Base-by-base conservation (phyloP, 2,329 filamentous ascomycete species). In the Madurella fahalii region DNA sequence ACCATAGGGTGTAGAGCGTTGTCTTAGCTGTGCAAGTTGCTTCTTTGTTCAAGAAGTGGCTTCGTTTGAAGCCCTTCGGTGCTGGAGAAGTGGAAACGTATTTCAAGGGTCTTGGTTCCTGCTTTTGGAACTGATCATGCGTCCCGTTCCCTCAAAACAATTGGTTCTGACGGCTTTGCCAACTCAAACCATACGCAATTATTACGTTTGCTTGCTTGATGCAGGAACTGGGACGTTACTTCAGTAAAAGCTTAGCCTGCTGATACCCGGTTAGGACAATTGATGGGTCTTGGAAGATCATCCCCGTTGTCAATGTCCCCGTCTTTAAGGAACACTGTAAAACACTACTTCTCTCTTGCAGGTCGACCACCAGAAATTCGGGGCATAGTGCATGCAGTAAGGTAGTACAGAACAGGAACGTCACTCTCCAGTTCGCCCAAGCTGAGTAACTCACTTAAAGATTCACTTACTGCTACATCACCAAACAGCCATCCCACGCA, bases 111-210 rank as follows among this genome's bases (percentile, higher is more conserved):
- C 7, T 11, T 2, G 16, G 40, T 20, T 43, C 16, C 40, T 43
- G 40, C 17, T 18, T 16, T 9, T 11, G 40, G n/a, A 16, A 18
- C 18, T 12, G 9, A 13, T 25, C 25, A 25, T 25, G 4, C 7
- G 25, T 25, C 17, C 5, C 7, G 18, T 13, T 11, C 18, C 7
- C 16, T 43, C 17, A 15, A 39, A 9, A 16, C 40, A 18, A 44
- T 44, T 9, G 4, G 40, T n/a, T 11, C 4, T 37, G 4, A 15
- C 11, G 34, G 34, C 13, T 3, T 25, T 32, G 18, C 5, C 15
- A 25, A 48, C 40, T 16, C 17, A 5, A 40, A 43, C 25, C 34
- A 34, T 47, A 54, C 52, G 52, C 52, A 42, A 47, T 31, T 11
- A 42, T 50, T 37, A 50, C 42, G 52, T 54, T 30, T 37, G 34